Evolutionary conservation across 129 eudicot genomes (phyloP).

Genomic region (sunflower (Helianthus annuus)): HanXRQr2.0-SUNRISE NC_035446.2:148364259-148364758

Average conservation of each 20-base stretch:
- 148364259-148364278: no score
- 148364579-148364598: background rate
- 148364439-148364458: background rate
- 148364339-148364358: no score
- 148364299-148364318: no score
- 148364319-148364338: no score
- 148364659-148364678: constrained; percentile 44
- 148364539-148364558: background rate
- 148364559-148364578: background rate
- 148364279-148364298: no score
- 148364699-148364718: constrained; percentile 50
- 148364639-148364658: constrained; percentile 30
- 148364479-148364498: background rate
- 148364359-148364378: no score
- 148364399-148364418: no score
- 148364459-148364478: background rate
- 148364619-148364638: constrained; percentile 22
- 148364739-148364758: constrained; percentile 67
- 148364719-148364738: constrained; percentile 40
- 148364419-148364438: no score
- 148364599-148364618: background rate
- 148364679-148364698: constrained; percentile 63
- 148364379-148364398: no score
- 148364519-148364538: background rate
- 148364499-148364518: constrained; percentile 3